Evolutionary conservation across 768 basidiomycete genomes (phyloP), one percentile per base, ranked within the genome.

Genomic region (Cyclocybe cylindracea): DNA sequence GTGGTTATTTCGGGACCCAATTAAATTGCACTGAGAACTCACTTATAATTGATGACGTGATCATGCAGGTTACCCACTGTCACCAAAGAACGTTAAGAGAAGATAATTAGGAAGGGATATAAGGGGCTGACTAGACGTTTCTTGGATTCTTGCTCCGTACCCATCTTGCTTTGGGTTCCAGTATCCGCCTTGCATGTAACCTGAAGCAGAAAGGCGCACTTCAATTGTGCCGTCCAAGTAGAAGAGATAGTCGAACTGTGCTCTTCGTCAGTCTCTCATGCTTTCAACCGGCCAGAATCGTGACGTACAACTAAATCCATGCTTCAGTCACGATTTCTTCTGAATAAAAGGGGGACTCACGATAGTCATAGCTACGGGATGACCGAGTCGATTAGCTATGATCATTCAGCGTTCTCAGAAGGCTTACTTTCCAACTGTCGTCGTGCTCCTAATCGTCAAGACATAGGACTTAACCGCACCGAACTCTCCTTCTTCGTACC

Each of bases 61-160:
- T 87, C 85, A 53, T 87, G 85, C 9, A 87, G 63, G 36, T 77
- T 83, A 9, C 85, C 85, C 82, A 85, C 81, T 82, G 39, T 40
- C 16, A 52, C 16, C n/a, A 16, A 34, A 10, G 13, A 31, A 3
- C 18, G 37, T 2, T n/a, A 39, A 11, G 16, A 10, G 10, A 45
- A 10, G 7, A 3, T 31, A 29, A 36, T 44, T 8, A 31, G 16
- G 18, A 41, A 18, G 41, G 3, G 1, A 41, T 31, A 7, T 16
- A 5, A 69, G 80, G 46, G 5, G 24, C 24, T 24, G 34, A 84
- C 82, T 84, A n/a, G 74, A 76, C 3, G 73, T 76, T 33, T 82
- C 74, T 47, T 76, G 76, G 42, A 87, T 84, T 11, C 72, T 75
- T 19, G 76, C 71, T 0, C 85, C 85, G 58, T 85, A 85, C 0